Conservation (phyloP, 345 rosid genomes). For the Cardamine occulta region DNA sequence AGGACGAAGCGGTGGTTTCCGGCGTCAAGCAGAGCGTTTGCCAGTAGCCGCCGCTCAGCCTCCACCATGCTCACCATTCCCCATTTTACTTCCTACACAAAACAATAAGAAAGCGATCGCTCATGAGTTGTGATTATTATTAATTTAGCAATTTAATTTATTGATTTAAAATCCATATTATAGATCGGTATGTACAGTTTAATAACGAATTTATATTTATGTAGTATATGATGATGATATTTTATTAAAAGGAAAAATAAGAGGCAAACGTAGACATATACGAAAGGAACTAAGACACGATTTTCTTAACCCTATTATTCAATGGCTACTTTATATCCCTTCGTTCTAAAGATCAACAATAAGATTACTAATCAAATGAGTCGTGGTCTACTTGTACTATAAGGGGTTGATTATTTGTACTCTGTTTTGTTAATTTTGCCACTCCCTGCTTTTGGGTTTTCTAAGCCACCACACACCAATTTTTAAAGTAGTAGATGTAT, state of each 20-base stretch:
- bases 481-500: background rate
- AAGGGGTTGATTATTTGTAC: no score
- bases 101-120: background rate
- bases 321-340: background rate
- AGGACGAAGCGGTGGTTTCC: constrained; percentile 80
- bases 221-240: constrained; percentile 1
- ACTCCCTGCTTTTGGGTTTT: background rate
- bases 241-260: constrained; percentile 1
- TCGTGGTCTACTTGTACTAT: no score
- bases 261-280: constrained; percentile 7
- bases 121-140: background rate
- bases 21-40: constrained; percentile 71
- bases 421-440: background rate
- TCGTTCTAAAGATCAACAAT: background rate
- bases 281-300: constrained; percentile 14
- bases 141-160: background rate
- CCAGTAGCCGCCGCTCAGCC: constrained; percentile 80
- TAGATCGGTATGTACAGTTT: no score
- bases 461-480: background rate
- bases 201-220: constrained; percentile 21
- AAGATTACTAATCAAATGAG: no score
- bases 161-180: no score
- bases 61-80: constrained; percentile 74
- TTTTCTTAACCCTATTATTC: background rate
- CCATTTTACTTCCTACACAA: constrained; percentile 63